These are phyloP conservation scores for Nicotiana obtusifolia DNA, from an alignment of 257 asterid genomes.

Conservation along the genomic window DNA sequence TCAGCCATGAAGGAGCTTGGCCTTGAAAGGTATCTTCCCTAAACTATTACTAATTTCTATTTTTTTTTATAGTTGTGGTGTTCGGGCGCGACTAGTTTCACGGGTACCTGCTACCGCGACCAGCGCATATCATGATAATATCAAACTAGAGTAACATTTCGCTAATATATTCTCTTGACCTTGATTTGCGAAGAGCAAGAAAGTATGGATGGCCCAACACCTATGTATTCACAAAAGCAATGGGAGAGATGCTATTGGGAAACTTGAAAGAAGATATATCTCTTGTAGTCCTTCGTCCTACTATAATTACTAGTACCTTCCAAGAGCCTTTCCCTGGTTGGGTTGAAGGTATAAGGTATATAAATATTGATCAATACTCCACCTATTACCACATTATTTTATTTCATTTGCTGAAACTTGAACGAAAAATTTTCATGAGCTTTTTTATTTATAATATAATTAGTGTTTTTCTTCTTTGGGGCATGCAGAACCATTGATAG, in stretches of 20 bases:
- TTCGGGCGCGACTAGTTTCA: too few species aligned
- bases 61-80: too few species aligned
- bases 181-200: slow-evolving; percentile 42
- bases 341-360: slow-evolving; percentile 79
- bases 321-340: slow-evolving; percentile 87
- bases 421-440: too few species aligned
- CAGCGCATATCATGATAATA: neutral
- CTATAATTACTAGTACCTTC: slow-evolving; percentile 63
- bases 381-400: neutral
- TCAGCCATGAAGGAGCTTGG: slow-evolving; percentile 40
- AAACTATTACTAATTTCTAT: too few species aligned
- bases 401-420: too few species aligned
- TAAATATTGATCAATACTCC: neutral
- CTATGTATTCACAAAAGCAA: slow-evolving; percentile 69
- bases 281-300: slow-evolving; percentile 64
- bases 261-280: slow-evolving; percentile 35
- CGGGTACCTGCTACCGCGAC: too few species aligned
- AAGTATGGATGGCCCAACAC: slow-evolving; percentile 86
- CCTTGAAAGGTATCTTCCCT: slow-evolving; percentile 25
- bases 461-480: neutral
- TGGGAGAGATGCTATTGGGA: slow-evolving; percentile 76
- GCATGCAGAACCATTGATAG: slow-evolving; percentile 78
- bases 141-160: neutral
- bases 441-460: too few species aligned
- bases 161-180: neutral